Evolutionary conservation across 1,284 basidiomycete species (phyloP), one percentile per base, ranked within the genome.

Genomic region (Jaminaea rosea): DNA sequence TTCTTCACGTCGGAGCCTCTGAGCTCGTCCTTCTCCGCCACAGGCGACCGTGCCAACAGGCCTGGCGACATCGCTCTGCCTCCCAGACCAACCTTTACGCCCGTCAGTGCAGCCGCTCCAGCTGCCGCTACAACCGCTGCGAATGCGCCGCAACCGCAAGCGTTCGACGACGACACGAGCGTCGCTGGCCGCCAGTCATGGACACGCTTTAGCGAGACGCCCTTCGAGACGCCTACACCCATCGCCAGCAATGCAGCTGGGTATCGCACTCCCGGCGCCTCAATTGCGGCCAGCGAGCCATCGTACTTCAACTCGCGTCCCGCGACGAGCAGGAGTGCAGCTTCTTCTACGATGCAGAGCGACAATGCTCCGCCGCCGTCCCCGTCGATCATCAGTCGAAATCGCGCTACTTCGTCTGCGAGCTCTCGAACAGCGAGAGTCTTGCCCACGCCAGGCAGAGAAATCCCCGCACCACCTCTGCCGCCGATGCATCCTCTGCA

Each of bases 331-430:
- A 27, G 23, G 21, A 15, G 24, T 34, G 26, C 41, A 5, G 28
- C 27, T 17, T 27, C 15, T 3, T 6, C 27, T 0, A 56, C 48
- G 13, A 47, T 39, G 8, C 58, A 52, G 53, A 56, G 51, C 46
- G 55, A 56, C n/a, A 52, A 55, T 26, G 60, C 46, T 7, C 65
- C 67, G 5, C 67, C 67, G 23, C 67, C 67, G n/a, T 68, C 65
- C 27, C 67, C 67, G 0, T 68, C 65, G 6, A 62, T 70, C 44
- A 70, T 70, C 58, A 62, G 60, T 31, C 59, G 65, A 5, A 64
- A 59, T 8, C 59, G 67, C 19, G 63, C 67, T 4, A 65, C 65
- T 10, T 65, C 63, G 1, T 62, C 60, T 3, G 58, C 63, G 2
- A 68, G 64, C 46, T 45, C 56, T 49, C 54, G 62, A 15, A 56